A percentile compares a stretch with the other conserved stretches of the same genome.
phyloP scores from a whole-genome alignment of 148 eudicot genomes.

The Oxyria digyna region DNA sequence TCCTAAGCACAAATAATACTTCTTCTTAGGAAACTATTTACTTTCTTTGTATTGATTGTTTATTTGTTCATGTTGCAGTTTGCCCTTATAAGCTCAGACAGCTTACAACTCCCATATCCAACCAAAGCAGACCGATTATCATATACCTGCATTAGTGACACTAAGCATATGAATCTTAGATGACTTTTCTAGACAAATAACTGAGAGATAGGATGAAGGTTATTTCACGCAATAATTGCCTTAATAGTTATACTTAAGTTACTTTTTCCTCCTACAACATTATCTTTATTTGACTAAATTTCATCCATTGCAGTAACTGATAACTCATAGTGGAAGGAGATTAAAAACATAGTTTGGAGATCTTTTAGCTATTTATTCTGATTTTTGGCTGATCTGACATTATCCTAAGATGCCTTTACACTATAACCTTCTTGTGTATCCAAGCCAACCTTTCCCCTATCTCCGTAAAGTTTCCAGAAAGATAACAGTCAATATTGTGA shows the following conservation, averaged over 20 bases:
- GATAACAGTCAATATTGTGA: not conserved
- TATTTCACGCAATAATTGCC: not conserved
- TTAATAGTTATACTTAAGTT: not conserved
- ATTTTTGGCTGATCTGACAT: not conserved
- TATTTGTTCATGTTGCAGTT: not conserved
- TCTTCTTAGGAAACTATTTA: not conserved
- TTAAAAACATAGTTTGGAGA: not conserved
- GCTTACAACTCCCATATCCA: not conserved
- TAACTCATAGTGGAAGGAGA: too few relatives aligned
- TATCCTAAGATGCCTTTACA: not conserved
- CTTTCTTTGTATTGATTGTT: not conserved
- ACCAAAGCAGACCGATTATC: not conserved
- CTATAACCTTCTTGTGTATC: not conserved
- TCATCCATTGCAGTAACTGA: too few relatives aligned
- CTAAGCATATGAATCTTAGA: not conserved
- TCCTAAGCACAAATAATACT: not conserved
- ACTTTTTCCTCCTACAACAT: not conserved
- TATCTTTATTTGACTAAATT: not conserved
- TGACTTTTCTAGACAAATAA: not conserved
- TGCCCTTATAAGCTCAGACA: not conserved
- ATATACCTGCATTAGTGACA: not conserved
- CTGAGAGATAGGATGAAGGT: not conserved
- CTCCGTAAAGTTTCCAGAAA: too few relatives aligned
- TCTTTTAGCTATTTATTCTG: not conserved
- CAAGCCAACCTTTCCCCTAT: not conserved